phyloP scores from a whole-genome alignment of 106 monocot species.

The Gastrodia elata region DNA sequence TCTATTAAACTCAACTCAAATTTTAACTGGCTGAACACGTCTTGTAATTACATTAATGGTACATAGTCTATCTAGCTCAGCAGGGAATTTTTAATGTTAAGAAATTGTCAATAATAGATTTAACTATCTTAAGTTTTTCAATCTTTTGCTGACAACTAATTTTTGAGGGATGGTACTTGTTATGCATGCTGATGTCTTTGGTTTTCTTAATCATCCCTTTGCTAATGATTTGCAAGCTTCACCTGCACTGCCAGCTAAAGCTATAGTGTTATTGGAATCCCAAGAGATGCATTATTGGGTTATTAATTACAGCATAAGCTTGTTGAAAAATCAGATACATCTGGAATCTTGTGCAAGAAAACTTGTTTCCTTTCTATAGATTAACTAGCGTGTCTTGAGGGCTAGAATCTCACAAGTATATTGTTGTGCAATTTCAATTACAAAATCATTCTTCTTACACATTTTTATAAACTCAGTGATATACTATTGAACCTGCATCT shows the following conservation, averaged over 20 bases:
- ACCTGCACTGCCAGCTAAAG: constrained; percentile 7
- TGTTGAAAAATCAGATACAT: neutral
- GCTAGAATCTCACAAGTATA: neutral
- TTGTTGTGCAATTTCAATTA: neutral
- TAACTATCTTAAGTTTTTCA: neutral
- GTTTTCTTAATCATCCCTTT: neutral
- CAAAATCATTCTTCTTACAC: neutral
- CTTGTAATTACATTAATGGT: neutral
- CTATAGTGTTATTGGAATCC: neutral
- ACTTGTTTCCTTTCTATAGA: neutral
- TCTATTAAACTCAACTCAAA: neutral
- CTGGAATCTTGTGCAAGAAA: neutral
- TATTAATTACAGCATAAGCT: neutral
- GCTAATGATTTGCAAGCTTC: neutral
- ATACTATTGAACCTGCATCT: neutral
- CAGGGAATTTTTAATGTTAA: neutral
- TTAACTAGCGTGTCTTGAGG: neutral
- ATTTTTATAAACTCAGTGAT: neutral
- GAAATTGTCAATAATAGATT: neutral
- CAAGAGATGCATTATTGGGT: neutral
- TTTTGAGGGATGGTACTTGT: neutral
- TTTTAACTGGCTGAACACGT: neutral
- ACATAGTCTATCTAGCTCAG: neutral
- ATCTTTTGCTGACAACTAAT: neutral
- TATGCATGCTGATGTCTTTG: neutral